Conservation (phyloP, 495 filamentous ascomycete genomes). For the Hypoxylon lenormandii region DNA sequence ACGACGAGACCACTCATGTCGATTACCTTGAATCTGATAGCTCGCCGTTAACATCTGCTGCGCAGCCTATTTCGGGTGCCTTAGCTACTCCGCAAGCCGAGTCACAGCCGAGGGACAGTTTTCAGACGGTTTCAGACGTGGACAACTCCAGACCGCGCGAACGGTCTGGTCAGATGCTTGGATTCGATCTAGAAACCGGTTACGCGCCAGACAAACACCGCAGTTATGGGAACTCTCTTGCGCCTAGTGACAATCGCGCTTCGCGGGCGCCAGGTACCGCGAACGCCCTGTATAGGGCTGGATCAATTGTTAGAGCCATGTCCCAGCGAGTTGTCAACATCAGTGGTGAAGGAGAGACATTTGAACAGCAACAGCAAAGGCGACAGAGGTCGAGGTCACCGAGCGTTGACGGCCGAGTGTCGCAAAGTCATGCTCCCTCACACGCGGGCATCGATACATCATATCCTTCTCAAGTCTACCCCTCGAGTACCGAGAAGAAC, state of each 20-base stretch:
- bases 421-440: conserved; percentile 52
- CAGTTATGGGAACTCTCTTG: conserved; percentile 63
- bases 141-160: conserved; percentile 58
- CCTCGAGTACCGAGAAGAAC: conserved; percentile 60
- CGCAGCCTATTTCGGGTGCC: conserved; percentile 76
- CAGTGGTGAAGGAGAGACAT: conserved; percentile 81
- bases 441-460: conserved; percentile 67
- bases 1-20: conserved; percentile 66
- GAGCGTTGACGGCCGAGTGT: conserved; percentile 55
- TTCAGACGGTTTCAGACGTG: conserved; percentile 69
- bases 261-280: conserved; percentile 71
- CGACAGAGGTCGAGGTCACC: conserved; percentile 71
- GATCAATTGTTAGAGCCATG: conserved; percentile 94
- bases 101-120: conserved; percentile 71
- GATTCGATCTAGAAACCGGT: conserved; percentile 66
- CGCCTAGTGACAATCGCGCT: conserved; percentile 58
- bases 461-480: conserved; percentile 61
- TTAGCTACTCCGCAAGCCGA: conserved; percentile 61
- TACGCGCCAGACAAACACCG: conserved; percentile 55
- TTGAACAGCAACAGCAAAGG: conserved; percentile 72
- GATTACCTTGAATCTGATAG: conserved; percentile 77
- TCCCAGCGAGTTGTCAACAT: conserved; percentile 97
- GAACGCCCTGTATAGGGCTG: conserved; percentile 78
- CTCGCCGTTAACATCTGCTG: conserved; percentile 70
- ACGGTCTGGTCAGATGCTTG: conserved; percentile 58